Evolutionary conservation across 208 protist species (phyloP).

Genomic region (Leishmania tarentolae): DNA sequence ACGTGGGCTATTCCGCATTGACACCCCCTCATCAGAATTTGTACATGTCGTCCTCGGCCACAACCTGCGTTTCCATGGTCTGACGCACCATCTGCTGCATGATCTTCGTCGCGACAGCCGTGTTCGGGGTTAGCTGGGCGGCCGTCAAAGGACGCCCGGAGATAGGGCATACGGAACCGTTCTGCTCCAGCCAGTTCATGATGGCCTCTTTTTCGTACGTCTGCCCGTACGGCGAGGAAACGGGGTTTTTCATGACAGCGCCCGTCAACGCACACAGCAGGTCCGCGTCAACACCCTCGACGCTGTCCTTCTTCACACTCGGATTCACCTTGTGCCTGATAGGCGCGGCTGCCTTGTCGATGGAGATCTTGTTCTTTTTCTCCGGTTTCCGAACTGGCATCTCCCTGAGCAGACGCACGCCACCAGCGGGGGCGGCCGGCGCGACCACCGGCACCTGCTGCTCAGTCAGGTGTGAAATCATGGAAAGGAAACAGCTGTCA

Average conservation of each 20-base stretch:
- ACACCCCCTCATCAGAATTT: constrained; percentile 67
- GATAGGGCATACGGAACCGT: constrained; percentile 90
- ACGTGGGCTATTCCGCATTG: too few species aligned
- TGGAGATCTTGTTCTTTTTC: constrained; percentile 66
- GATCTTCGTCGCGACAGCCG: constrained; percentile 64
- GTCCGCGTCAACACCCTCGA: constrained; percentile 56
- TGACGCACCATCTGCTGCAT: constrained; percentile 83
- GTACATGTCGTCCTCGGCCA: constrained; percentile 86
- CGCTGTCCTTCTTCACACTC: constrained; percentile 43
- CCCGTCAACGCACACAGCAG: constrained; percentile 88
- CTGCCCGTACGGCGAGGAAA: constrained; percentile 89
- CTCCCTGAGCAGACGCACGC: constrained; percentile 54
- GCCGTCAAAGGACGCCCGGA: constrained; percentile 80
- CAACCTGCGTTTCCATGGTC: constrained; percentile 64
- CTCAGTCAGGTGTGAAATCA: constrained; percentile 46
- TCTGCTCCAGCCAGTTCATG: constrained; percentile 84
- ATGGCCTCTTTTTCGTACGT: constrained; percentile 89
- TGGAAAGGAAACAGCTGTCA: constrained; percentile 51
- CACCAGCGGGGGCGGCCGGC: constrained; percentile 19
- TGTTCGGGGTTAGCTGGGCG: constrained; percentile 68
- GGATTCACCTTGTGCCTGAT: constrained; percentile 55
- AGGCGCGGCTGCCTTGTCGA: constrained; percentile 65
- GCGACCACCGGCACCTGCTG: constrained; percentile 28
- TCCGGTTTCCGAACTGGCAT: constrained; percentile 65
- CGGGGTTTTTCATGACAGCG: constrained; percentile 91